A percentile compares a stretch with the other conserved stretches of the same genome.
Evolutionary conservation across 2,329 filamentous ascomycete genomes (phyloP).

Genomic region (Metarhizium robertsii): DNA sequence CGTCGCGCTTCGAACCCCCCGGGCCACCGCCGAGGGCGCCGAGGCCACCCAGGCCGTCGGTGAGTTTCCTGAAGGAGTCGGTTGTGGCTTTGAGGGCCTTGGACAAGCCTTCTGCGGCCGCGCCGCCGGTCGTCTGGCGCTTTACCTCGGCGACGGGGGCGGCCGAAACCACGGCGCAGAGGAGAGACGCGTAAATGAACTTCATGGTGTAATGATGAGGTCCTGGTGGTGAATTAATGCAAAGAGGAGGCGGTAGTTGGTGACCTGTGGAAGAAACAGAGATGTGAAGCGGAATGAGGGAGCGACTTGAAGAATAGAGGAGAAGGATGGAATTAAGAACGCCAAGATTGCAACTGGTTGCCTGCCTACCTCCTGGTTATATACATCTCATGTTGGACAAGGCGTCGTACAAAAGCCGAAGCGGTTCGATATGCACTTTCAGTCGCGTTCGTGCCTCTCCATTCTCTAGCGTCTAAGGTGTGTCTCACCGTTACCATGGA

Average conservation of each 20-base stretch:
- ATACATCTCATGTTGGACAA: not conserved
- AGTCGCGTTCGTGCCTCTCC: not conserved
- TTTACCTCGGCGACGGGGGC: not conserved
- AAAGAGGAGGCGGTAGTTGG: not conserved
- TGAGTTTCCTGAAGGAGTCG: not conserved
- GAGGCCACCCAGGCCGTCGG: not conserved
- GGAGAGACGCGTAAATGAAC: not conserved
- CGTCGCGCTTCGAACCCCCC: not conserved
- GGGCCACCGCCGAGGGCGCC: not conserved
- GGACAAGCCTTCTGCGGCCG: not conserved
- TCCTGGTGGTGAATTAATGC: not conserved
- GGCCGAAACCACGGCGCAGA: not conserved
- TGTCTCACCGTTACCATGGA: not conserved
- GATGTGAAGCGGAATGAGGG: not conserved
- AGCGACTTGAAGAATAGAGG: not conserved
- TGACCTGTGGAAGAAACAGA: not conserved
- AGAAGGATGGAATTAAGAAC: not conserved
- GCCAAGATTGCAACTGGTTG: not conserved
- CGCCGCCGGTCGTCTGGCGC: not conserved
- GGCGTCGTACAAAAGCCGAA: too few species aligned
- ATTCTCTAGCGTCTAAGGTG: not conserved
- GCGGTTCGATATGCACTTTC: not conserved
- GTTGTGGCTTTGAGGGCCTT: not conserved
- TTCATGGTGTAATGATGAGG: not conserved
- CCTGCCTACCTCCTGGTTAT: not conserved